phyloP scores from a whole-genome alignment of 2,329 filamentous ascomycete genomes.

The Hymenoscyphus fructigenus region DNA sequence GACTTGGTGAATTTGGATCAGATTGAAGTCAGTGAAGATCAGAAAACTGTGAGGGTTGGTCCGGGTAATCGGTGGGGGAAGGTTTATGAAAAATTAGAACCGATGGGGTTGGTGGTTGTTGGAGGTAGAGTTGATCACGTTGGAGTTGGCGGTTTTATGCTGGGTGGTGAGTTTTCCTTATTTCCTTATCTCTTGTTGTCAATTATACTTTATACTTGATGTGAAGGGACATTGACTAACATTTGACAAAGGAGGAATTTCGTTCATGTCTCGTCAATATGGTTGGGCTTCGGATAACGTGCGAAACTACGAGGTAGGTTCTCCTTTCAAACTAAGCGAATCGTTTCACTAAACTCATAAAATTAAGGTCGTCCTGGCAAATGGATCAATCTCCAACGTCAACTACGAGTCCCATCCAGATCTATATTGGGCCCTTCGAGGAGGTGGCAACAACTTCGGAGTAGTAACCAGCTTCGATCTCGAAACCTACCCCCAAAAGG shows the following conservation, averaged over 20 bases:
- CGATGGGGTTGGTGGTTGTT: slow-evolving; percentile 36
- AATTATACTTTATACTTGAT: neutral
- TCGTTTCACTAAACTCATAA: neutral
- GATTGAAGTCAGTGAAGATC: slow-evolving; percentile 31
- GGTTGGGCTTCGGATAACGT: slow-evolving; percentile 24
- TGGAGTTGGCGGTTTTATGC: slow-evolving; percentile 25
- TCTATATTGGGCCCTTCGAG: slow-evolving; percentile 38
- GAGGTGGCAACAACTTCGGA: slow-evolving; percentile 33
- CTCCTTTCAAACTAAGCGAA: neutral
- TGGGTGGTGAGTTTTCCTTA: slow-evolving; percentile 27
- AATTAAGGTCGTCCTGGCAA: slow-evolving; percentile 31
- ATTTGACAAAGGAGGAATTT: slow-evolving; percentile 1
- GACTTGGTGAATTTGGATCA: slow-evolving; percentile 41
- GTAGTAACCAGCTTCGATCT: slow-evolving; percentile 44
- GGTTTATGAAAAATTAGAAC: slow-evolving; percentile 40
- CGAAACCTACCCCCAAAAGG: slow-evolving; percentile 3
- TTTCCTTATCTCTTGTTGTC: slow-evolving; percentile 10
- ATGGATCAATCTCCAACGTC: slow-evolving; percentile 33
- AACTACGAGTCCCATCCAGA: slow-evolving; percentile 27
- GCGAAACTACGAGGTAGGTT: slow-evolving; percentile 18
- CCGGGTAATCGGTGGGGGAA: slow-evolving; percentile 41
- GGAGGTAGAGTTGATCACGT: slow-evolving; percentile 39
- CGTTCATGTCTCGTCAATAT: slow-evolving; percentile 15
- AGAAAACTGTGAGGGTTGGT: slow-evolving; percentile 37
- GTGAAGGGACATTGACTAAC: neutral